Evolutionary conservation across 768 basidiomycete genomes (phyloP), one percentile per base, ranked within the genome.

Genomic region (Hysterangium stoloniferum): DNA sequence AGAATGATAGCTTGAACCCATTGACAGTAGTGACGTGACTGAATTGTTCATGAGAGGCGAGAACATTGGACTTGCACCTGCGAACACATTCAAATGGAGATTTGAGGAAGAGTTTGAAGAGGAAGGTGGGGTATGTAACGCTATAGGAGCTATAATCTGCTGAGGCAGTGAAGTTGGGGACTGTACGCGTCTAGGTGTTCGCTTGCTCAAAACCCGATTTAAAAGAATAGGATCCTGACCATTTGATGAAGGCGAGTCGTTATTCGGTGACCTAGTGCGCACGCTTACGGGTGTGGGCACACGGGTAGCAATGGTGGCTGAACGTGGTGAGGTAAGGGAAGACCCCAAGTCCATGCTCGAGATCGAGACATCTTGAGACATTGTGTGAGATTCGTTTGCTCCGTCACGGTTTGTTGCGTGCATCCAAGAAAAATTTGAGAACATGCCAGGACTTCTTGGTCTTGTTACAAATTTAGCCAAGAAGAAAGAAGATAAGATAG

Each of bases 1-100:
- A 4, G 87, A 87, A 61, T 90, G 87, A 63, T 86, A 91, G 64
- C 89, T 91, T 2, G 89, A 92, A 13, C 89, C 86, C 31, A 73
- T 75, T 8, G 87, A 89, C 52, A 82, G 85, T 19, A 91, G 66
- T 5, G 89, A 91, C 12, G 86, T 85, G 25, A 81, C 76, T 25
- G 88, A 90, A 6, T 85, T 84, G 55, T 82, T 89, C 13, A 74
- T 75, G 15, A 84, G 66, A 4, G 85, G 81, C 32, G 83, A 80
- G 46, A 90, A 75, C n/a, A 82, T 69, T 20, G 38, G 49, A 31
- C 28, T 51, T 4, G 40, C 27, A 31, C 35, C 35, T 15, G 29
- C 17, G 43, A 41, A 41, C 28, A 42, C 19, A 40, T 40, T 28
- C 9, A 48, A 25, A 36, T 48, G 35, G n/a, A 48, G 20, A 36